Evolutionary conservation across 768 basidiomycete species (phyloP).

Genomic region (Ramaria sp.): DNA sequence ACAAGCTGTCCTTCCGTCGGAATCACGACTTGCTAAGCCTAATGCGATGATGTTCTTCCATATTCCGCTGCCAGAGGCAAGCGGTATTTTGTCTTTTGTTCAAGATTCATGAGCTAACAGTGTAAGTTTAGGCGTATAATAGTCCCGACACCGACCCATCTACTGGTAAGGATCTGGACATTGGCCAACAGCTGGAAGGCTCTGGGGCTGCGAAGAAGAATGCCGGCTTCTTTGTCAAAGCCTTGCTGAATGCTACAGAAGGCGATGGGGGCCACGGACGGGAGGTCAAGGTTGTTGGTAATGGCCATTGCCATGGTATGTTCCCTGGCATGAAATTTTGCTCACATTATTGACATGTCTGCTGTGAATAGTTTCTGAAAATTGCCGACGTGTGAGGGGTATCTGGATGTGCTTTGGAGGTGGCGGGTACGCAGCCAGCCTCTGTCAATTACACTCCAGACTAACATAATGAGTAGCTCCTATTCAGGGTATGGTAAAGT

Average conservation of each 20-base stretch:
- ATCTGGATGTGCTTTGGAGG: slow-evolving; percentile 92
- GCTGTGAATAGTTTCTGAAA: slow-evolving; percentile 58
- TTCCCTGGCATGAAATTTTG: slow-evolving; percentile 8
- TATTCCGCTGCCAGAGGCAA: slow-evolving; percentile 60
- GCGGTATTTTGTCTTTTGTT: background rate
- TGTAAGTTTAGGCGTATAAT: slow-evolving; percentile 44
- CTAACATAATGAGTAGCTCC: slow-evolving; percentile 33
- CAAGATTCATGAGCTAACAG: background rate
- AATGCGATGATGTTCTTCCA: slow-evolving; percentile 98
- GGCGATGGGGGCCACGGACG: slow-evolving; percentile 46
- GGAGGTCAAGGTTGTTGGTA: slow-evolving; percentile 82
- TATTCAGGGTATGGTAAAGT: slow-evolving; percentile 75
- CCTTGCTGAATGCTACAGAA: slow-evolving; percentile 60
- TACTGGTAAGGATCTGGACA: slow-evolving; percentile 53
- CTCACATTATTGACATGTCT: slow-evolving; percentile 9
- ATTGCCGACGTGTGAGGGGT: slow-evolving; percentile 74
- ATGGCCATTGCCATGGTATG: slow-evolving; percentile 85
- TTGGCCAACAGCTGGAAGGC: slow-evolving; percentile 53
- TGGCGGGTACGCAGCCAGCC: slow-evolving; percentile 44
- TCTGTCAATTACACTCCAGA: slow-evolving; percentile 1
- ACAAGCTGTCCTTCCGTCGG: slow-evolving; percentile 32
- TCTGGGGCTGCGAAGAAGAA: slow-evolving; percentile 57
- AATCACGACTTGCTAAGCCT: slow-evolving; percentile 67
- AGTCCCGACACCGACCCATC: slow-evolving; percentile 53
- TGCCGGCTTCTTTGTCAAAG: slow-evolving; percentile 80